Evolutionary conservation across 371 early-diverging fungal species (phyloP).

Genomic region (Mucor piriformis): DNA sequence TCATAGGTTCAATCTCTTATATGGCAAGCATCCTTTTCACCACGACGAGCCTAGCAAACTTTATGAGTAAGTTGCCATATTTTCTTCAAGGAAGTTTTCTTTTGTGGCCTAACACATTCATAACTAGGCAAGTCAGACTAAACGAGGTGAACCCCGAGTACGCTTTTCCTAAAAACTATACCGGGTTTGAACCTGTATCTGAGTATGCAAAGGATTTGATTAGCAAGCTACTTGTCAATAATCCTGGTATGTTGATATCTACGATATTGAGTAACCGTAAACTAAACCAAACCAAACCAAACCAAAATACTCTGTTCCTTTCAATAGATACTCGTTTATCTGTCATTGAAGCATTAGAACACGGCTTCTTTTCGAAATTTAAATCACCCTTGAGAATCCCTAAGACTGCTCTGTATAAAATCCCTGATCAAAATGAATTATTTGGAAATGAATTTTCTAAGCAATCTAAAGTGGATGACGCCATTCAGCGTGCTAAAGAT

Average conservation of each 20-base stretch:
- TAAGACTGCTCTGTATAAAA: neutral
- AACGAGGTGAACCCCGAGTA: conserved; percentile 5
- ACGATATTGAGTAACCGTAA: too few species aligned
- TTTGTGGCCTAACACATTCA: neutral
- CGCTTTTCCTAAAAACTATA: conserved; percentile 10
- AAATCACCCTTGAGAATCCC: conserved; percentile 21
- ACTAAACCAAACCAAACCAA: too few species aligned
- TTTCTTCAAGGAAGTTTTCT: neutral
- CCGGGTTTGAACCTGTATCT: conserved; percentile 53
- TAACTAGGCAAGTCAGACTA: conserved; percentile 2
- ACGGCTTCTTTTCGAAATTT: conserved; percentile 18
- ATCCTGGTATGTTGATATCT: too few species aligned
- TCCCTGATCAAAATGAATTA: conserved; percentile 2
- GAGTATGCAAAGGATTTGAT: conserved; percentile 81
- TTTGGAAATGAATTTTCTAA: neutral
- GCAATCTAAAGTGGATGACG: conserved; percentile 11
- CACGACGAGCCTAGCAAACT: conserved; percentile 83
- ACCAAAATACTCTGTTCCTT: too few species aligned
- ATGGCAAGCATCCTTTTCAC: conserved; percentile 97
- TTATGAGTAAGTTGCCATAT: conserved; percentile 58
- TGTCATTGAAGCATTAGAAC: conserved; percentile 19
- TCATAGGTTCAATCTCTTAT: conserved; percentile 87
- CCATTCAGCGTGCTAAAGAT: conserved; percentile 7
- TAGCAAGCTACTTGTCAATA: conserved; percentile 71
- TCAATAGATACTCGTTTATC: conserved; percentile 9